Base-by-base conservation (phyloP, 345 rosid genomes). In the Eucalyptus pumila region DNA sequence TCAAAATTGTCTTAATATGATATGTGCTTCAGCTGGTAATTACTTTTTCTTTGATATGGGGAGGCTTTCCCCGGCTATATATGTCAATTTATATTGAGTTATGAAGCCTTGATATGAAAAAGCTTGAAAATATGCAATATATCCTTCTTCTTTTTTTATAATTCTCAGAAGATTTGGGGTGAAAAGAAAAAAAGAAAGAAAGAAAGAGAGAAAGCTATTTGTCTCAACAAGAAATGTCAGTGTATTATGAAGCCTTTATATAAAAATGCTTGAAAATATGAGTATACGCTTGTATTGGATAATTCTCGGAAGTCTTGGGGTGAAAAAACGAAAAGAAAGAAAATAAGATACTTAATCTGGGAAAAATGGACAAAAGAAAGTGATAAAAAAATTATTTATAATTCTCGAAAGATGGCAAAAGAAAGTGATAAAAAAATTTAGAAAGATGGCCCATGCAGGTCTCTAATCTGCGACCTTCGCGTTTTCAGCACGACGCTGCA, bases 401-500 rank as follows among this genome's bases (percentile, higher is more conserved):
- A 37, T 40, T 8, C 47, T 45, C 47, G 11, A 1, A 45, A 45
- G 11, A n/a, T n/a, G n/a, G n/a, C 0, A 14, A 7, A 8, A n/a
- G 37, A 65, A n/a, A 15, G 8, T 12, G 51, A 49, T 6, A 30
- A 14, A 67, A 67, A 32, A 14, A n/a, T 9, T 3, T 69, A 8
- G 7, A 6, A 5, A 19, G 23, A 6, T 92, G 94, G 94, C 94
- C 94, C 92, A 92, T 93, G 90, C 94, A 93, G 93, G 92, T 94
- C 87, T 90, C 92, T 88, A 93, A 93, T 93, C 90, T 91, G 93
- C 93, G 94, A 95, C 98, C 96, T 94, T 95, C 94, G 98, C 96
- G 97, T 96, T 93, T 96, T 95, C 93, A 96, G 97, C 97, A 95
- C 95, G 95, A 96, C 97, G 96, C 97, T 95, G 94, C 93, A 95